Evolutionary conservation across 441 rosid genomes (phyloP).

Genomic region (Aleurites moluccanus): DNA sequence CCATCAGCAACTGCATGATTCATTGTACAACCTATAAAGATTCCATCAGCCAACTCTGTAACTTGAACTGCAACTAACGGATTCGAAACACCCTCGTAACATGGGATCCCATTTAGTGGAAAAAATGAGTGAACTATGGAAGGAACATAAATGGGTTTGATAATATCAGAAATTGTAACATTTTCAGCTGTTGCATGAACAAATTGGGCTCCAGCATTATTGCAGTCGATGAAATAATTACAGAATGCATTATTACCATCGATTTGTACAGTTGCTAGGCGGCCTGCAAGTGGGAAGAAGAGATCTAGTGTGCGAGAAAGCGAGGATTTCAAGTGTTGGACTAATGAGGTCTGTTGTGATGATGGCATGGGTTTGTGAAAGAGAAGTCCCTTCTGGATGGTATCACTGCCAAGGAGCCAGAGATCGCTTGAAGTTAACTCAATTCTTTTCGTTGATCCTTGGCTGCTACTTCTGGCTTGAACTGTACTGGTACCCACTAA

Average conservation of each 20-base stretch:
- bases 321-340: slow-evolving; percentile 18
- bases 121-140: slow-evolving; percentile 12
- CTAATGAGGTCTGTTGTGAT: neutral
- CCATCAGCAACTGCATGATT: slow-evolving; percentile 3
- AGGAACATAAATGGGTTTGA: slow-evolving; percentile 20
- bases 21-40: slow-evolving; percentile 28
- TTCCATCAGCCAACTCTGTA: slow-evolving; percentile 40
- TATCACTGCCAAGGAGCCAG: neutral
- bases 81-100: slow-evolving; percentile 8
- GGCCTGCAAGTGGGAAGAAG: slow-evolving; percentile 28
- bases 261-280: slow-evolving; percentile 19
- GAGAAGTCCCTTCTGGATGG: slow-evolving; percentile 29
- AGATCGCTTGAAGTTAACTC: slow-evolving; percentile 29
- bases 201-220: slow-evolving; percentile 20
- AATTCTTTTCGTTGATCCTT: neutral
- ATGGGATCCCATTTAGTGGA: neutral
- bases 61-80: slow-evolving; percentile 42
- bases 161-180: slow-evolving; percentile 15
- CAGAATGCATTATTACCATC: slow-evolving; percentile 18
- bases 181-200: slow-evolving; percentile 16
- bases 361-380: slow-evolving; percentile 21
- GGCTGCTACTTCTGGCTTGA: neutral
- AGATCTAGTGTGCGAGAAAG: slow-evolving; percentile 29
- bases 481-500: slow-evolving; percentile 11
- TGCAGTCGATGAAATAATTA: slow-evolving; percentile 20